Evolutionary conservation across 2,329 filamentous ascomycete species (phyloP), one percentile per base, ranked within the genome.

Genomic region (Aspergillus aculeatinus): DNA sequence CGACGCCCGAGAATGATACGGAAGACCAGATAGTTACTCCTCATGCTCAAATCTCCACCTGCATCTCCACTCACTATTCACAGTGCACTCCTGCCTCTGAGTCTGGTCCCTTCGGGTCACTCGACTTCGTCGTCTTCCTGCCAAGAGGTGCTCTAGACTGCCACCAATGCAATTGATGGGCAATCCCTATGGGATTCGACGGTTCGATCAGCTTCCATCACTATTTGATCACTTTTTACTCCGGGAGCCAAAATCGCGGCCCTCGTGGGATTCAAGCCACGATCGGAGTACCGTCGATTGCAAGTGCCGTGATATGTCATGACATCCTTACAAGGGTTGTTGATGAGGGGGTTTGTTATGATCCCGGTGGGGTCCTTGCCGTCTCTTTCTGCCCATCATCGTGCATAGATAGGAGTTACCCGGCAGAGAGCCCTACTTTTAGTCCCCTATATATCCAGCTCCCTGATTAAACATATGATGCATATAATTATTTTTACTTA

Each of bases 51-150:
- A 21, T 16, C 52, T 55, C 52, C 52, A 55, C 52, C 27, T 23
- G 16, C 27, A 9, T 55, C 53, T 47, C 53, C 53, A 55, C 53
- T 35, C 42, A 55, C 53, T 55, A 55, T 55, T 48, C n/a, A 31
- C 53, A 48, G 53, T 21, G 52, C 52, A 44, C 29, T 47, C 25
- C 42, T 27, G 16, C 44, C 27, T 29, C 21, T 21, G 21, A 21
- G 21, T 21, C 21, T 16, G 25, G 52, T 55, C 39, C 33, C 39
- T 55, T 31, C 48, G 25, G 6, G 25, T 21, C 48, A 10, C 25
- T 23, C 42, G 27, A 12, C n/a, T 16, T 16, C 14, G 19, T 35
- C 33, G 4, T 35, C 33, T 4, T 12, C 33, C 1, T 44, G 39
- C 39, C 39, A 44, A 19, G 16, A 44, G 39, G 6, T 4, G 39